Conservation (phyloP, 768 basidiomycete genomes). For the Boletus subcaerulescens region DNA sequence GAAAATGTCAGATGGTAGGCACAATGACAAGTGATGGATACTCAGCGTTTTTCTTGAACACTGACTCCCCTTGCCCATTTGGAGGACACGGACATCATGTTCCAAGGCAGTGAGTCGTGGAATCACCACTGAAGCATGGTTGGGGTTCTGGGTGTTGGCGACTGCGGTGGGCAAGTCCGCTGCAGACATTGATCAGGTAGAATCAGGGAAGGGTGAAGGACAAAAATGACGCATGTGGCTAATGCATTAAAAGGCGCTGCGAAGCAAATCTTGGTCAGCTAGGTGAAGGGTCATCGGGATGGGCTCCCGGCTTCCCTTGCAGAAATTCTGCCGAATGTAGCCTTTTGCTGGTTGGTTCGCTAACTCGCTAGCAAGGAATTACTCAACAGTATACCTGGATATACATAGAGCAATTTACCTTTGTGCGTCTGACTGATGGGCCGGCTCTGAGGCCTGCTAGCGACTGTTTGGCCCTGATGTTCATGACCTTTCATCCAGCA, state of each 20-base stretch:
- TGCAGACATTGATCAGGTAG: neutral
- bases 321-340: no score
- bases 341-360: no score
- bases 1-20: neutral
- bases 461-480: no score
- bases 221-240: neutral
- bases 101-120: neutral
- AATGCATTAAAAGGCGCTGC: neutral
- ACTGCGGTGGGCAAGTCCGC: neutral
- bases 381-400: no score
- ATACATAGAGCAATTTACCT: no score
- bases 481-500: no score
- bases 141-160: neutral
- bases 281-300: no score
- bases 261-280: neutral
- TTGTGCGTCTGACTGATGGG: no score
- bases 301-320: no score
- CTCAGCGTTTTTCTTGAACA: neutral
- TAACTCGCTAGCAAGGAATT: no score
- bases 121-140: neutral
- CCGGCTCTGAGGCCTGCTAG: no score
- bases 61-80: neutral
- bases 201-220: neutral
- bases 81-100: neutral
- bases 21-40: neutral